phyloP scores from a whole-genome alignment of 2,329 filamentous ascomycete genomes.

The Aureobasidium sp. region DNA sequence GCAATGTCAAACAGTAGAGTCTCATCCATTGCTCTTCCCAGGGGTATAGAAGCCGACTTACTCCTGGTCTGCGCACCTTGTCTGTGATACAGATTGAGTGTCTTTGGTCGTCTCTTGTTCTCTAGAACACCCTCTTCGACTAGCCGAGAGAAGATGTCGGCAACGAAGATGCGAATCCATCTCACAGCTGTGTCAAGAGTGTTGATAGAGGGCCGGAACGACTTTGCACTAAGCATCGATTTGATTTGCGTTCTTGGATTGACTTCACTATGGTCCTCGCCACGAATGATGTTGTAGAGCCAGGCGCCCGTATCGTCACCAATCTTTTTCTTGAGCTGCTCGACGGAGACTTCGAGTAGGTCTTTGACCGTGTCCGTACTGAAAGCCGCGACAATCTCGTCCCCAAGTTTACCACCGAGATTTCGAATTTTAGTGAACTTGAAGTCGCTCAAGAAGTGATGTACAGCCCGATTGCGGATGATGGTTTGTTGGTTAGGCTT shows the following conservation, averaged over 20 bases:
- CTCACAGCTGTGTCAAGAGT: conserved; percentile 68
- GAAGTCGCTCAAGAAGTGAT: conserved; percentile 70
- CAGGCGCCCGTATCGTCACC: conserved; percentile 78
- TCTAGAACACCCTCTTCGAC: conserved; percentile 86
- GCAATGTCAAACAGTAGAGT: conserved; percentile 64
- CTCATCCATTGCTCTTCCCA: conserved; percentile 66
- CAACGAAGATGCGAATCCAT: conserved; percentile 86
- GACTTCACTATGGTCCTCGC: conserved; percentile 79
- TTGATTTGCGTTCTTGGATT: conserved; percentile 90
- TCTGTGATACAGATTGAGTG: conserved; percentile 75
- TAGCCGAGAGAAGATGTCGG: conserved; percentile 82
- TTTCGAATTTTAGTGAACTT: conserved; percentile 94
- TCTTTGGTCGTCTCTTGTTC: conserved; percentile 76
- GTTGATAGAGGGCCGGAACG: conserved; percentile 77
- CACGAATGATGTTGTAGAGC: conserved; percentile 77
- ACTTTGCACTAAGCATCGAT: conserved; percentile 94
- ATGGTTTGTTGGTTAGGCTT: conserved; percentile 94
- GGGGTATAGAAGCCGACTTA: conserved; percentile 65
- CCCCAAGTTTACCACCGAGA: conserved; percentile 88
- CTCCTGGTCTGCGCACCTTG: conserved; percentile 66
- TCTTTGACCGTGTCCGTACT: conserved; percentile 72
- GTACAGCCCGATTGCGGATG: conserved; percentile 75
- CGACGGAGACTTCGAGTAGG: conserved; percentile 60
- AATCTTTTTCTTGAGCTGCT: conserved; percentile 69
- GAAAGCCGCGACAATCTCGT: conserved; percentile 74